Evolutionary conservation across 2,329 filamentous ascomycete species (phyloP).

Genomic region (Botrytis byssoidea): DNA sequence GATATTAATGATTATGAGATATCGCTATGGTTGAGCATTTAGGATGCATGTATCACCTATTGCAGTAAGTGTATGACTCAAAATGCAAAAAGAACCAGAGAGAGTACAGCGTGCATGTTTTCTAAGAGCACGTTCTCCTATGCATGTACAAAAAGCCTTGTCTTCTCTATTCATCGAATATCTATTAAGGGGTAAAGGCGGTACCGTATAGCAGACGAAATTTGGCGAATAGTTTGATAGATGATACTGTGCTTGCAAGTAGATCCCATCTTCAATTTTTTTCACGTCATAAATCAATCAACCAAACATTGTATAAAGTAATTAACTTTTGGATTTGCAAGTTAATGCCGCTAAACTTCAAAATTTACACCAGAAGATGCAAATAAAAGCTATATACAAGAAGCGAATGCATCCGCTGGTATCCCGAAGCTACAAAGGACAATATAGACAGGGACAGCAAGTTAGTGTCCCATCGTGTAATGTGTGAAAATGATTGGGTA

Average conservation of each 20-base stretch:
- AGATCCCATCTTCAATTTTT: not conserved
- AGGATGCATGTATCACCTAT: not conserved
- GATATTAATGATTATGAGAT: not conserved
- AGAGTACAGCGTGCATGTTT: not conserved
- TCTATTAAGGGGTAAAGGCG: not conserved
- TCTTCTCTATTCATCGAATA: not conserved
- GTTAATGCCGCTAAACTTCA: not conserved
- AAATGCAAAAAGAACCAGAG: not conserved
- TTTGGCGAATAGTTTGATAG: not conserved
- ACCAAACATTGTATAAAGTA: not conserved
- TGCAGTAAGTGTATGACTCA: not conserved
- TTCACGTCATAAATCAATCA: not conserved
- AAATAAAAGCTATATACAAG: slow-evolving; percentile 1
- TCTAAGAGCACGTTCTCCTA: not conserved
- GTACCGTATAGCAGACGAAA: not conserved
- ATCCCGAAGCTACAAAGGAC: not conserved
- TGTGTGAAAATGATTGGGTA: slow-evolving; percentile 12
- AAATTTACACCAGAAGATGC: not conserved
- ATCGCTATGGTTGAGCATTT: not conserved
- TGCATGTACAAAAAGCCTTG: not conserved
- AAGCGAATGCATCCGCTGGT: not conserved
- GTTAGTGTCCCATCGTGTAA: not conserved
- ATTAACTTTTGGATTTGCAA: not conserved
- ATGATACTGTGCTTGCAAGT: not conserved
- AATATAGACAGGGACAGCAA: not conserved